Base-by-base conservation (phyloP, 1,284 basidiomycete species). In the Porogramme epimiltina region DNA sequence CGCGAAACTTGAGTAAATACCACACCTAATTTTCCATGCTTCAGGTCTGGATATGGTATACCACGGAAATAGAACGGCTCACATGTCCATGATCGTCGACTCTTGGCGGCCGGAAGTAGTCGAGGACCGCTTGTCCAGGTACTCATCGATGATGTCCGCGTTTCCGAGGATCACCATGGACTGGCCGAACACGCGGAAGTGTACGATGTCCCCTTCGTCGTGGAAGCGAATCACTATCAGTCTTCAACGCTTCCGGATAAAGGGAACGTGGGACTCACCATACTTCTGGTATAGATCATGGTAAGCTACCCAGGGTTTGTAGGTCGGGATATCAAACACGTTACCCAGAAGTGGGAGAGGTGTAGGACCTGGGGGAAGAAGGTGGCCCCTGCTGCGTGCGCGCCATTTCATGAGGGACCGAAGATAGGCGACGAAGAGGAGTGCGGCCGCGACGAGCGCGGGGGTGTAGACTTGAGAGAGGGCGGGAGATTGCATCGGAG, bases 341-440 rank as follows among this genome's bases (percentile, higher is more conserved):
- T 50, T 55, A 19, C 54, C 54, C 11, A 55, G 15, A 11, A 51
- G 3, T 2, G 54, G 54, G 8, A 51, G 42, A 1, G 19, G 42
- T 20, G 13, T 48, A 15, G 54, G 54, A 3, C 54, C 54, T 3
- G 54, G 54, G 24, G 54, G 54, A 2, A 55, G 37, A 0, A 46
- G 46, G 1, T 28, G 49, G 3, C 54, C 49, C 1, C 28, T 45
- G 13, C 39, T 16, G 16, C 48, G 48, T 11, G 36, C 28, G 11
- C 48, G 18, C 52, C 48, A 47, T 5, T 36, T 15, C 0, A 41
- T n/a, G 28, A 41, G 16, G 3, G 36, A 45, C 3, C 36, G 41
- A 2, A 54, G 22, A n/a, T 47, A 50, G 36, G 40, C 1, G 10
- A 25, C 5, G 15, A 49, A 25, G 9, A 51, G 25, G 22, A 37